These are phyloP conservation scores for Fusarium papillatum DNA, from an alignment of 2,329 filamentous ascomycete genomes.

Conservation along the genomic window DNA sequence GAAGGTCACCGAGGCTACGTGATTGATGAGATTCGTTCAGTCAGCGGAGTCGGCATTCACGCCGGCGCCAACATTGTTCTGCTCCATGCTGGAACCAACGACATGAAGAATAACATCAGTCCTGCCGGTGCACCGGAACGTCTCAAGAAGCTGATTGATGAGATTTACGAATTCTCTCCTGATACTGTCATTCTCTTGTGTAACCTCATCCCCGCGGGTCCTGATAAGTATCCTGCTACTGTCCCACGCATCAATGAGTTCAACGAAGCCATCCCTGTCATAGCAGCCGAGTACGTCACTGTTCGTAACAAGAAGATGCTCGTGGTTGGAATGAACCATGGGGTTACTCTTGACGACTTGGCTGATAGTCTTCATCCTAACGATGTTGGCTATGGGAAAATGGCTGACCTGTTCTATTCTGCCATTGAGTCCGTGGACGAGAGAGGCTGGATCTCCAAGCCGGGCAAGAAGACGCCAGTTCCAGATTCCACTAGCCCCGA, in stretches of 20 bases:
- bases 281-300: neutral
- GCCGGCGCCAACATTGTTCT: neutral
- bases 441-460: neutral
- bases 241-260: neutral
- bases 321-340: neutral
- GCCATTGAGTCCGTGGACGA: neutral
- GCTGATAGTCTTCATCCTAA: neutral
- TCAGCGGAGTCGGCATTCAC: neutral
- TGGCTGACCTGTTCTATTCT: neutral
- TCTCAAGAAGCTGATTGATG: conserved; percentile 9
- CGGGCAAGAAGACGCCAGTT: neutral
- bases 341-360: neutral
- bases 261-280: neutral
- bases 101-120: neutral
- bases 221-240: neutral
- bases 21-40: neutral
- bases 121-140: neutral
- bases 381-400: neutral
- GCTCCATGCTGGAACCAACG: neutral
- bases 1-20: conserved; percentile 1
- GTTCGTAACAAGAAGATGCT: neutral
- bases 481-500: neutral
- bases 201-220: neutral
- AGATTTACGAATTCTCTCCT: neutral
- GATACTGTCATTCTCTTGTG: neutral